Base-by-base conservation (phyloP, 768 basidiomycete species). In the Suillus placidus region DNA sequence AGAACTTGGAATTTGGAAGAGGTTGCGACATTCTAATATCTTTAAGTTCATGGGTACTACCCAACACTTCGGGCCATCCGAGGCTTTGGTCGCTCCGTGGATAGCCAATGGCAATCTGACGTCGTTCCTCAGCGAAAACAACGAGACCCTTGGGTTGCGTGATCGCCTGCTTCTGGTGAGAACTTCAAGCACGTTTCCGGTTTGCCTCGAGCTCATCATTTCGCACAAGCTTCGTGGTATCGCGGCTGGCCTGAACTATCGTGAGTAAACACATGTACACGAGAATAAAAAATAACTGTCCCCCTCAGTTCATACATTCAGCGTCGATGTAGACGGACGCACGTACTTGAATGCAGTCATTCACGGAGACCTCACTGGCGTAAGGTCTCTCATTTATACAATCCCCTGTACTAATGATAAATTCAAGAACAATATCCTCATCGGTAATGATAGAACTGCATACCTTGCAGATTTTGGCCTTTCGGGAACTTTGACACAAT, bases 391-490 rank as follows among this genome's bases (percentile, higher is more conserved):
- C 7, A 8, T 57, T 26, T 16, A 3, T 14, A 12, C 8, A 9
- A 32, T 10, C 4, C 8, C 9, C 5, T 16, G 20, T 12, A 12
- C 52, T 54, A 54, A 54, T 18, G 16, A 18, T 43, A 23, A 34
- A 20, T 40, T 30, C n/a, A 18, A 66, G 61, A 63, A 26, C 3
- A 66, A 63, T 13, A n/a, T 63, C 16, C 76, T 83, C 23, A 78
- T 84, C 55, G 78, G 79, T 62, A 75, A 77, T 64, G 67, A 80
- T 14, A 72, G 76, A 32, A 76, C 73, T 23, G 81, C 77, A 5
- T 75, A 74, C 12, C 68, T 84, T n/a, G 78, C 78, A 63, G 83
- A 83, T 63, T 83, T 83, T 65, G 83, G 82, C 4, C 70, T 83
- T 6, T 83, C 80, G 10, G 79, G 68, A 40, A 77, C 82, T 56